Conservation (phyloP, 164 flowering plant genomes). For the Umbellularia californica region DNA sequence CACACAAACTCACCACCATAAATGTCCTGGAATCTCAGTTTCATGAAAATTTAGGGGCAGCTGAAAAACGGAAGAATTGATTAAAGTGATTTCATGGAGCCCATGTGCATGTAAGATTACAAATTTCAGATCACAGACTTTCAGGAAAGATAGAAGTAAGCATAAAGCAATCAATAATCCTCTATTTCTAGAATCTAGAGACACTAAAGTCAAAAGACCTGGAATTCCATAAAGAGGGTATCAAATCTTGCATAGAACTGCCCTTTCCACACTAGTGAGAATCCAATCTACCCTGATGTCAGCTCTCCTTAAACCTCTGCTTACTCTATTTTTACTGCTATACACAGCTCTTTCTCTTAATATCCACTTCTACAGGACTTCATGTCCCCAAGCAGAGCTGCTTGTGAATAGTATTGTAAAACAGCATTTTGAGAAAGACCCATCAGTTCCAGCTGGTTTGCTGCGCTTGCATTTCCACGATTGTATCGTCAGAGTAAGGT, state of each 20-base stretch:
- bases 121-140: not conserved
- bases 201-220: not conserved
- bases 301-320: constrained; percentile 5
- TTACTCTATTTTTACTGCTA: not conserved
- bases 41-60: too few relatives aligned
- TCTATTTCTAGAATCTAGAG: not conserved
- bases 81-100: not conserved
- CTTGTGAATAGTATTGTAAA: constrained; percentile 10
- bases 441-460: constrained; percentile 16
- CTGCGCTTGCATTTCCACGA: constrained; percentile 23
- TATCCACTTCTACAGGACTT: constrained; percentile 11
- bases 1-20: too few relatives aligned
- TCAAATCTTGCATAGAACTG: constrained; percentile 1
- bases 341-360: constrained; percentile 5
- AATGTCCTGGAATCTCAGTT: too few relatives aligned
- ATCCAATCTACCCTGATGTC: constrained; percentile 19
- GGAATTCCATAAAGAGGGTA: not conserved
- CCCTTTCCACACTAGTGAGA: not conserved
- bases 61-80: too few relatives aligned
- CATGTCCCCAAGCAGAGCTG: constrained; percentile 19
- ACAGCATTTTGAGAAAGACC: constrained; percentile 11
- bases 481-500: constrained; percentile 21
- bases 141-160: constrained; percentile 9
- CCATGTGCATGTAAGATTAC: constrained; percentile 11
- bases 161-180: not conserved